Evolutionary conservation across 306 rosid genomes (phyloP).

Genomic region (Vigna radiata): DNA sequence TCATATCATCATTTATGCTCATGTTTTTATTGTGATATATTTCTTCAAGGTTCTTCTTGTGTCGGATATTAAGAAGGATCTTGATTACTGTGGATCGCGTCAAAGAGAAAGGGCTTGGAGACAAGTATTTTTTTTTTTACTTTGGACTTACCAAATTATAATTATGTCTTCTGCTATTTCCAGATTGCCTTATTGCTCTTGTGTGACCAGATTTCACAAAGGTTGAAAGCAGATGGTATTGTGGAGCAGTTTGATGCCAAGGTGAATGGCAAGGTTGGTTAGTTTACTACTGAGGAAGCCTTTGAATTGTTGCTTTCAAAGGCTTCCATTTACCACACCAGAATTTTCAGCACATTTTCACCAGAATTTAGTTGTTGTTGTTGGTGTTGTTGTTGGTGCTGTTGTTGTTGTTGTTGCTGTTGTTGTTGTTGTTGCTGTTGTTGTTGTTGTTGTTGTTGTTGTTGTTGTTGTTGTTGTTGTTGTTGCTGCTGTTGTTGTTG

Average conservation of each 20-base stretch:
- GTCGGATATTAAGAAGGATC: conserved; percentile 80
- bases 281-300: no score
- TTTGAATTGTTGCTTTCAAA: no score
- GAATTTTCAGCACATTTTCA: no score
- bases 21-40: conserved; percentile 28
- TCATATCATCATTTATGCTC: conserved; percentile 30
- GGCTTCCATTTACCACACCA: no score
- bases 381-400: no score
- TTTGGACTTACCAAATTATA: conserved; percentile 35
- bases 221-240: conserved; percentile 65
- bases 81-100: conserved; percentile 71
- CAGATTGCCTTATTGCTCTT: conserved; percentile 12
- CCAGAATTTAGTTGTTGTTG: no score
- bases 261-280: conserved; percentile 88
- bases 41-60: conserved; percentile 80
- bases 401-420: no score
- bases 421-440: no score
- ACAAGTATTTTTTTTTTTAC: conserved; percentile 49
- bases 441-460: no score
- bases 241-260: conserved; percentile 84
- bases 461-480: no score
- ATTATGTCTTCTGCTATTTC: conserved; percentile 15
- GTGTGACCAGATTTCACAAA: conserved; percentile 59
- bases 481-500: no score
- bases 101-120: conserved; percentile 78